A percentile compares a stretch with the other conserved stretches of the same genome.
Conservation (phyloP, 2,329 filamentous ascomycete species). For the Botryotinia convoluta region DNA sequence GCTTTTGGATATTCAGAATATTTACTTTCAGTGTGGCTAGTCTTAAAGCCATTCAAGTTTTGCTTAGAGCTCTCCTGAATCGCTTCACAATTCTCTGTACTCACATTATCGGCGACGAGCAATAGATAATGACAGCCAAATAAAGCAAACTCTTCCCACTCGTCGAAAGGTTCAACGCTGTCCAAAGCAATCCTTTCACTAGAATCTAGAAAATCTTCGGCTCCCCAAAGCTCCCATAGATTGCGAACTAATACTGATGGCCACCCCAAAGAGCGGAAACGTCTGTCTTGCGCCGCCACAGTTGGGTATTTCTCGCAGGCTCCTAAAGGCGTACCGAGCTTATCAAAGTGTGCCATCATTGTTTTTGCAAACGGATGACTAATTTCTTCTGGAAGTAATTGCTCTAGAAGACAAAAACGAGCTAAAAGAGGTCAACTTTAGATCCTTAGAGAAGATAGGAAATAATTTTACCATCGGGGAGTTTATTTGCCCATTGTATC, state of each 20-base stretch:
- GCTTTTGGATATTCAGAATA: constrained; percentile 42
- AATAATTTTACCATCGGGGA: constrained; percentile 59
- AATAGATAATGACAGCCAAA: constrained; percentile 85
- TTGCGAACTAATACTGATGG: constrained; percentile 58
- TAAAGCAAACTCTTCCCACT: constrained; percentile 91
- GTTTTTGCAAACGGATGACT: constrained; percentile 81
- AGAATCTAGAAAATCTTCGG: constrained; percentile 60
- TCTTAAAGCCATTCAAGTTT: background rate
- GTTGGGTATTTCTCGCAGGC: constrained; percentile 70
- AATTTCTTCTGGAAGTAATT: constrained; percentile 74
- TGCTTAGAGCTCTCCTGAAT: background rate
- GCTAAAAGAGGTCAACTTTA: constrained; percentile 47
- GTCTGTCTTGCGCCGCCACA: constrained; percentile 60
- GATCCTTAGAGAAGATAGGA: background rate
- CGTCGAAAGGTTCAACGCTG: constrained; percentile 79
- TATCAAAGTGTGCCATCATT: constrained; percentile 81
- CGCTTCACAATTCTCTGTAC: background rate
- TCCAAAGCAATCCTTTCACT: constrained; percentile 63
- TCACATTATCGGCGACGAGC: constrained; percentile 53
- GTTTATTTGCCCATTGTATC: constrained; percentile 71
- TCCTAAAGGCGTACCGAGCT: constrained; percentile 74
- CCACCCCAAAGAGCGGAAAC: constrained; percentile 73
- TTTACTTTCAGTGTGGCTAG: constrained; percentile 25
- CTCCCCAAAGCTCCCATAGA: constrained; percentile 81
- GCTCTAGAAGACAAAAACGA: constrained; percentile 83